Percentiles rank a stretch among this genome's conserved stretches.
phyloP scores from a whole-genome alignment of 306 rosid genomes.

The Astragalus glycyphyllos region DNA sequence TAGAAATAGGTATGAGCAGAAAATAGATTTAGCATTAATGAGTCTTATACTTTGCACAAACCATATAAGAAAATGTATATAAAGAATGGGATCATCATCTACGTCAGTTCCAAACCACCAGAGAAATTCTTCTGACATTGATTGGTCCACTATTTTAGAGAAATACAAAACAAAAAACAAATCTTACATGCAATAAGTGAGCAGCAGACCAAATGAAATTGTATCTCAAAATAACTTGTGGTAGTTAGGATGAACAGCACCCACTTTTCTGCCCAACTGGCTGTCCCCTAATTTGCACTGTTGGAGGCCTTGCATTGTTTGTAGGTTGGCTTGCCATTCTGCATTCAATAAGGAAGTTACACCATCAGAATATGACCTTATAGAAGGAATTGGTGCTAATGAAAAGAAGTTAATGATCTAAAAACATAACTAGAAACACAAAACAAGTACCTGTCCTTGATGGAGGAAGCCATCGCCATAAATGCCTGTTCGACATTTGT shows the following conservation, averaged over 20 bases:
- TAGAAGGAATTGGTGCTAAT: not conserved
- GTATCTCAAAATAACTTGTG: not conserved
- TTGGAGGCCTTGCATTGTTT: slow-evolving; percentile 54
- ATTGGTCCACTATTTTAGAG: slow-evolving; percentile 43
- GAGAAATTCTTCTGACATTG: slow-evolving; percentile 43
- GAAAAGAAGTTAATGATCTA: not conserved
- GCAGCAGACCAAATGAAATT: slow-evolving; percentile 25
- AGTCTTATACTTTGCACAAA: slow-evolving; percentile 49
- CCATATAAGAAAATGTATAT: slow-evolving; percentile 43
- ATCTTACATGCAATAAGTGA: slow-evolving; percentile 40
- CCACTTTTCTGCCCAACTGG: slow-evolving; percentile 57
- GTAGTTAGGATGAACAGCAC: slow-evolving; percentile 57
- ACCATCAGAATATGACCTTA: not conserved
- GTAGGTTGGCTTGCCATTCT: slow-evolving; percentile 62
- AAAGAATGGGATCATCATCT: slow-evolving; percentile 55
- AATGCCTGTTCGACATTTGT: slow-evolving; percentile 61
- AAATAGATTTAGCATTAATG: slow-evolving; percentile 34
- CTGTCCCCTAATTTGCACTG: slow-evolving; percentile 57
- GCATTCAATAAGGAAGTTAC: slow-evolving; percentile 18
- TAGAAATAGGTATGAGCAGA: not conserved
- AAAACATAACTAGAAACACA: not conserved
- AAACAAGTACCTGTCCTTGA: slow-evolving; percentile 50
- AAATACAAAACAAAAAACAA: slow-evolving; percentile 19
- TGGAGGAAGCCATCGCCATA: slow-evolving; percentile 60
- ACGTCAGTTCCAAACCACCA: slow-evolving; percentile 50